Base-by-base conservation (phyloP, 169 alveolate genomes). In the Plasmodium inui region DNA sequence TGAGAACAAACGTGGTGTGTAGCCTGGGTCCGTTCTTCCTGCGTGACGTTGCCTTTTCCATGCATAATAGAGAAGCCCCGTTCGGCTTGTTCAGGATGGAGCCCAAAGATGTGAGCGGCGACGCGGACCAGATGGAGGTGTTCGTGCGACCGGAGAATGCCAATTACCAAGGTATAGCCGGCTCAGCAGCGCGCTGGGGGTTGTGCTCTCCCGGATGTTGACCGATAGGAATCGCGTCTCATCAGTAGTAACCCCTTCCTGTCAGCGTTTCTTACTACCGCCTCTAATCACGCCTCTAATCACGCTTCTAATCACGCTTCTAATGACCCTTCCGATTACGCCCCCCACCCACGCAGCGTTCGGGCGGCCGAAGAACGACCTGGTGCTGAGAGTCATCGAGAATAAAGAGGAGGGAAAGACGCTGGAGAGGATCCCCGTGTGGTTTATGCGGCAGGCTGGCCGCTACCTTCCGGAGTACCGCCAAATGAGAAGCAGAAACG, bases 371-470 rank as follows among this genome's bases (percentile, higher is more conserved):
- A 7, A 22, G 30, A 88, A 88, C 39, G 93, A 88, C 39, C 37
- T 88, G 22, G 32, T 88, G 30, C 50, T 88, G 26, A 55, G 78
- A 30, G 93, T 88, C n/a, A 88, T 88, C 41, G 93, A 78, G 81
- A 88, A 88, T 26, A 74, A 88, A 39, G 73, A 76, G 9, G 44
- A 3, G 4, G 97, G 96, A 12, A 72, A 95, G 53, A 76, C 78
- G 30, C 78, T 89, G 6, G 97, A 94, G 30, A 78, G 83, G 19
- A 88, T 96, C 17, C 98, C 98, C 5, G 94, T 97, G 41, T 97
- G 98, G 98, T 94, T 96, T 14, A 97, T 97, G 98, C 28, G 98
- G 19, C 98, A 97, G 73, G 98, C 98, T 0, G 98, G 98, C 3
- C 73, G 98, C 72, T 97, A 97, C 83, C 92, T 97, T 28, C 98